Conservation (phyloP, 441 rosid species). For the Breynia disticha region DNA sequence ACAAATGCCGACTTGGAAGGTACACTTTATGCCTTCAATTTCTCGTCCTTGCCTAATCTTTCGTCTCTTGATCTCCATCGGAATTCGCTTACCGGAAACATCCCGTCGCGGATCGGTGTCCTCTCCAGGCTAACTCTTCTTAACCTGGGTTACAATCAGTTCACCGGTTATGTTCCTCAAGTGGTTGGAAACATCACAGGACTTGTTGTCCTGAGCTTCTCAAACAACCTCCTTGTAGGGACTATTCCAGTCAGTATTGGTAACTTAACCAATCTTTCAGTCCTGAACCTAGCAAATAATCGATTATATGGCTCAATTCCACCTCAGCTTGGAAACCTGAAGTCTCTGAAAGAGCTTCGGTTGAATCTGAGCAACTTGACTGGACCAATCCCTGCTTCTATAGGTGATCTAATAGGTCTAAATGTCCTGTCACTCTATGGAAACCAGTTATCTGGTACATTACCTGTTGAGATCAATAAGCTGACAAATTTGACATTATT, state of each 20-base stretch:
- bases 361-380: conserved; percentile 15
- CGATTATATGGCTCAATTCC: conserved; percentile 15
- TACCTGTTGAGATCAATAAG: conserved; percentile 20
- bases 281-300: conserved; percentile 2
- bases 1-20: conserved; percentile 15
- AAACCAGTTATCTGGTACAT: conserved; percentile 19
- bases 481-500: conserved; percentile 16
- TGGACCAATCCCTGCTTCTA: conserved; percentile 22
- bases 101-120: conserved; percentile 8
- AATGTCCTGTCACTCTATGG: conserved; percentile 15
- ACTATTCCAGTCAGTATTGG: conserved; percentile 15
- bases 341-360: conserved; percentile 11
- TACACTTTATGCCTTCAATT: conserved; percentile 14
- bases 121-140: conserved; percentile 13
- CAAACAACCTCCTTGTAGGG: conserved; percentile 16
- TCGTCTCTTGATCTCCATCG: conserved; percentile 18
- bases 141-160: conserved; percentile 15
- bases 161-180: conserved; percentile 16
- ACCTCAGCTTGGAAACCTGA: conserved; percentile 12
- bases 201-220: conserved; percentile 11
- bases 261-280: conserved; percentile 15
- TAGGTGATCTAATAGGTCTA: conserved; percentile 18
- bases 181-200: conserved; percentile 9
- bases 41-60: conserved; percentile 20
- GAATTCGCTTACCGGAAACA: conserved; percentile 9